These are phyloP conservation scores for Tetrahymena borealis DNA, from an alignment of 73 alveolate genomes.

Conservation along the genomic window DNA sequence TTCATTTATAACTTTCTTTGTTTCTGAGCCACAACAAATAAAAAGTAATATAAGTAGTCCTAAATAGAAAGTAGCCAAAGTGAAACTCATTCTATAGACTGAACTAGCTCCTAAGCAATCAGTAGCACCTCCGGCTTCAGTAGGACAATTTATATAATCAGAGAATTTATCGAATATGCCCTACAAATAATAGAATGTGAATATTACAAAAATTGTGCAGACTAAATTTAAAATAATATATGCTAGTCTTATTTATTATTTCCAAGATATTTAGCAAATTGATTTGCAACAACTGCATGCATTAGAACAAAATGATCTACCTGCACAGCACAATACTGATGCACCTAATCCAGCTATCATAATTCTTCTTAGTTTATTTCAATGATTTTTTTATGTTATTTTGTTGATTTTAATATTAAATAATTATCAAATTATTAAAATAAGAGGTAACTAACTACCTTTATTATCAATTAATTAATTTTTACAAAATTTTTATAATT, in stretches of 20 bases:
- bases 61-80: conserved; percentile 49
- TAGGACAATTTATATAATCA: conserved; percentile 43
- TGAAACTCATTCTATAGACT: conserved; percentile 75
- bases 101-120: conserved; percentile 72
- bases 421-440: too few species aligned
- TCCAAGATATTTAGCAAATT: not conserved
- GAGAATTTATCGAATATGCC: conserved; percentile 1
- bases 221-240: conserved; percentile 10
- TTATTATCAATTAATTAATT: not conserved
- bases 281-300: conserved; percentile 41
- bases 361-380: not conserved
- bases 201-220: conserved; percentile 7
- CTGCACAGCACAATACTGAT: conserved; percentile 36
- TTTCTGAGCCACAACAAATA: conserved; percentile 34
- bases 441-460: not conserved
- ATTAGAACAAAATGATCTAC: conserved; percentile 14
- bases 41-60: conserved; percentile 32
- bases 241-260: conserved; percentile 27
- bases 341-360: not conserved
- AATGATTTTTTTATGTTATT: not conserved
- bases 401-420: not conserved
- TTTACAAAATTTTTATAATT: too few species aligned
- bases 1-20: conserved; percentile 50
- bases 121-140: conserved; percentile 47
- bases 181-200: conserved; percentile 14